Evolutionary conservation across 768 basidiomycete genomes (phyloP).

Genomic region (Gymnopilus junonius): DNA sequence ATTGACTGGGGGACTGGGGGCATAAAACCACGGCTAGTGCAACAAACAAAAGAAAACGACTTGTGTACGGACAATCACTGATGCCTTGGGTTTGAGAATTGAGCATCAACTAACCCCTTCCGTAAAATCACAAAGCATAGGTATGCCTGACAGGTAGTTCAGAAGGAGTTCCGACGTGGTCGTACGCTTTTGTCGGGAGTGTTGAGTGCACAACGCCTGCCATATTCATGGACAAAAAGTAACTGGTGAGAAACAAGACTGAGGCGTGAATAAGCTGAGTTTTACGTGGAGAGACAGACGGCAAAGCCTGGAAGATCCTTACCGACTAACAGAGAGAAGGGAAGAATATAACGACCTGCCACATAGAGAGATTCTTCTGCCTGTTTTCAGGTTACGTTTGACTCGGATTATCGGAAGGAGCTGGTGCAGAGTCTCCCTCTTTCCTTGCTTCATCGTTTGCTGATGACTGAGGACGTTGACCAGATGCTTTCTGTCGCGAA

Average conservation of each 20-base stretch:
- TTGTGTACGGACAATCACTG: not conserved
- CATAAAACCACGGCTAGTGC: not conserved
- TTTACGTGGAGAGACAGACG: not conserved
- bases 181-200: not conserved
- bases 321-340: not conserved
- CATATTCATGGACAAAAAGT: not conserved
- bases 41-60: not conserved
- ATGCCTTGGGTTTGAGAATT: not conserved
- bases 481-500: not conserved
- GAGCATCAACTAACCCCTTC: not conserved
- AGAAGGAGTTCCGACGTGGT: not conserved
- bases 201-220: not conserved
- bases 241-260: not conserved
- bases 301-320: not conserved
- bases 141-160: not conserved
- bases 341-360: not conserved
- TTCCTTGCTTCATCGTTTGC: not conserved
- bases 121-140: conserved; percentile 3
- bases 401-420: not conserved
- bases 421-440: not conserved
- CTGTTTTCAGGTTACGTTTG: not conserved
- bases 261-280: not conserved
- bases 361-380: not conserved
- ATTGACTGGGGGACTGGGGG: not conserved
- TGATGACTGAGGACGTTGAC: not conserved